Conservation (phyloP, 108 stramenopile species). For the Pseudonitzschia multiseries region DNA sequence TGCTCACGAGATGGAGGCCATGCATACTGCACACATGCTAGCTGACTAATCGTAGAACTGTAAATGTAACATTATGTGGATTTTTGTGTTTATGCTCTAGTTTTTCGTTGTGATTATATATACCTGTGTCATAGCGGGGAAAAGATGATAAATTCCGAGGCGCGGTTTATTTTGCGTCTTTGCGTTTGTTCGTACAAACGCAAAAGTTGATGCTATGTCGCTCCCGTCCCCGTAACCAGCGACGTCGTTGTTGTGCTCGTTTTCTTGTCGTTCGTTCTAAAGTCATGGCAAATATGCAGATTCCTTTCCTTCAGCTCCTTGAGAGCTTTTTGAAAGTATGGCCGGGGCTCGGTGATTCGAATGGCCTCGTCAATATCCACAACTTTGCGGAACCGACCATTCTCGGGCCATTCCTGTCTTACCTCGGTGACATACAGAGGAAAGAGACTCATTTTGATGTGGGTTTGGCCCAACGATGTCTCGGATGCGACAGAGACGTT, state of each 20-base stretch:
- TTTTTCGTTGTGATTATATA: background rate
- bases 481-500: constrained; percentile 47
- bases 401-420: constrained; percentile 81
- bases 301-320: constrained; percentile 62
- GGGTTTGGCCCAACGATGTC: constrained; percentile 38
- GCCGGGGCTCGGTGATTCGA: constrained; percentile 57
- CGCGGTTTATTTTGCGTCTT: background rate
- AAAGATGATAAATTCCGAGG: background rate
- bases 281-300: constrained; percentile 37
- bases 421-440: constrained; percentile 84
- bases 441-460: constrained; percentile 74
- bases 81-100: background rate
- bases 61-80: background rate
- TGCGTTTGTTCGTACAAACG: background rate
- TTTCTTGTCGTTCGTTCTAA: background rate
- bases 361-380: constrained; percentile 83
- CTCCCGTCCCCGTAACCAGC: background rate
- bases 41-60: no score
- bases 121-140: background rate
- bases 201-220: constrained; percentile 2
- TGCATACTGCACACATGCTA: no score
- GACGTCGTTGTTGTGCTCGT: background rate
- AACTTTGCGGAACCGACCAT: constrained; percentile 68
- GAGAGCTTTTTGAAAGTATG: constrained; percentile 63
- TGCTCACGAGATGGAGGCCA: no score